Evolutionary conservation across 148 eudicot species (phyloP), one percentile per base, ranked within the genome.

Genomic region (Spergularia bocconei): DNA sequence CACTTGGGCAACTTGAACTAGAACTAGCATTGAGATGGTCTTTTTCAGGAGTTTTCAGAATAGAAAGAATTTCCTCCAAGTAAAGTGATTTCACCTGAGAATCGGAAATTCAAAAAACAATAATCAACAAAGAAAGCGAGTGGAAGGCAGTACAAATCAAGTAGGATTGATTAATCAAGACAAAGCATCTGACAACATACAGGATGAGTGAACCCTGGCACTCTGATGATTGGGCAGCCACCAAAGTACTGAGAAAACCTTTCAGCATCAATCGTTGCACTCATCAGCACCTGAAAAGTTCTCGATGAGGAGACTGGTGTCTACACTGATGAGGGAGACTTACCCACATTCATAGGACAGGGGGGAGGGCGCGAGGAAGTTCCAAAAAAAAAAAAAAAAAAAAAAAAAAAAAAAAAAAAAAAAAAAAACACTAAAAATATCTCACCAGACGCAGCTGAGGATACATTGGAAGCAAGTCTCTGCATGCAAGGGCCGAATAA

Each of bases 181-280:
- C 70, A 17, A 58, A 47, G 15, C 41, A 55, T 38, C 1, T 52
- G 78, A 69, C 63, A 21, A 56, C 79, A 88, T 89, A 96, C 99
- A 84, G 98, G 98, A 86, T 96, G 86, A 73, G 99, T 96, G 77
- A 96, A 96, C 15, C 99, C 98, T 39, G 99, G 99, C 62, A 92
- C 97, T 55, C 86, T 88, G 81, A 96, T 89, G 67, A 92, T 71
- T 36, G 99, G 94, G 69, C 91, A 91, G 83, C 94, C 98, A 77
- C 99, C 97, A 86, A 96, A 96, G 80, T 96, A 96, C 57, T 86
- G 74, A 58, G 99, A 92, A 83, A 91, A 96, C 19, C 98, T 88
- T 79, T 96, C 99, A 56, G 99, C 98, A 78, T 96, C 98, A 69
- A 96, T 76, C 9, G 99, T 96, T 60, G 99, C 99, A 85, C 99